These are phyloP conservation scores for Lathyrus oleraceus DNA, from an alignment of 306 rosid genomes.

Conservation along the genomic window DNA sequence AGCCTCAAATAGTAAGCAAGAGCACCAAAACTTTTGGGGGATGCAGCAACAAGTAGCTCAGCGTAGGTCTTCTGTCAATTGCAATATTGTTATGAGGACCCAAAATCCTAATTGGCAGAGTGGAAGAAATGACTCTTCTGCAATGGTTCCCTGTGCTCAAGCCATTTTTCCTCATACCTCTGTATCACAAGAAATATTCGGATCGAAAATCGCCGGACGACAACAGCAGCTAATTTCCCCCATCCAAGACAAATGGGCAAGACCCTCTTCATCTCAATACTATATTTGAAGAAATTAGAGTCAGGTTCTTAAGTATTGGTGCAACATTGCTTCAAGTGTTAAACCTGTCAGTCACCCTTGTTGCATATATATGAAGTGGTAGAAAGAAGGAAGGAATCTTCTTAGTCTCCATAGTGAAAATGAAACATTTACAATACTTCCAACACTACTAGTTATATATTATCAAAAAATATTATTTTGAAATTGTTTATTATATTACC, in stretches of 20 bases:
- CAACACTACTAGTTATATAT: background rate
- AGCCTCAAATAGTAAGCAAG: constrained; percentile 42
- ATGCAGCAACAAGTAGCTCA: constrained; percentile 52
- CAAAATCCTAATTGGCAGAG: constrained; percentile 57
- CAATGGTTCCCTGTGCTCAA: constrained; percentile 30
- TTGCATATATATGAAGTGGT: background rate
- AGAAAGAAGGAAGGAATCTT: too few relatives aligned
- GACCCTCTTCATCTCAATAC: constrained; percentile 47
- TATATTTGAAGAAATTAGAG: constrained; percentile 42
- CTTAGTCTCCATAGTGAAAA: background rate
- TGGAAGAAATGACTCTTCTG: constrained; percentile 45
- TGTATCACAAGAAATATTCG: constrained; percentile 45
- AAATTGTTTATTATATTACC: too few relatives aligned
- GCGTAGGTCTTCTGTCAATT: constrained; percentile 40
- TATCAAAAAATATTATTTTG: background rate
- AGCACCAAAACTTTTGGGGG: constrained; percentile 50
- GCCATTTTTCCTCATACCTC: constrained; percentile 36
- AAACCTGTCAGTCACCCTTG: background rate
- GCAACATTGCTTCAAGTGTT: background rate
- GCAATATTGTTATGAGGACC: constrained; percentile 32
- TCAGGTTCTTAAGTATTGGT: constrained; percentile 33
- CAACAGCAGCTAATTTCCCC: constrained; percentile 52
- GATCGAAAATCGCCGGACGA: constrained; percentile 50
- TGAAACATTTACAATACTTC: too few relatives aligned
- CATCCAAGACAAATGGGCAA: constrained; percentile 39